Evolutionary conservation across 345 rosid species (phyloP), one percentile per base, ranked within the genome.

Genomic region (Euphorbia peplus): DNA sequence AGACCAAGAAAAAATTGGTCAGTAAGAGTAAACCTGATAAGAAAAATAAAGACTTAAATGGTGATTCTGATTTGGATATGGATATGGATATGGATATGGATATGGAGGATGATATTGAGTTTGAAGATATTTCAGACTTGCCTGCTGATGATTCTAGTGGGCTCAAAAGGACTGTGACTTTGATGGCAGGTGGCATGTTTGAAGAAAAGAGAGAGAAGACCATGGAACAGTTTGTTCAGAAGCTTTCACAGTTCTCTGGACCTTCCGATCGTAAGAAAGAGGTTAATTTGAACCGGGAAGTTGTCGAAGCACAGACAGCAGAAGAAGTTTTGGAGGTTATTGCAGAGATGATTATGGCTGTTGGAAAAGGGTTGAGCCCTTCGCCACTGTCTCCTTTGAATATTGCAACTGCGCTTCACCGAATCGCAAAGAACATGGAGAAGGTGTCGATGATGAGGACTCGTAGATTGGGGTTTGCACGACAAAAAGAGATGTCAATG

Each of bases 391-490:
- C 96, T 26, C 96, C 97, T 28, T 22, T 93, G 71, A 89, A 93
- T 74, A 78, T 91, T 70, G 92, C 97, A 63, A 91, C 96, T 62
- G 88, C 93, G 4, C 87, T 93, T 56, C 96, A 91, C 73, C 81
- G 97, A 56, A 89, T 93, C 68, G 95, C 96, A 50, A 91, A 88
- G 89, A 91, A 87, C 79, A 91, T 93, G 97, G 98, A 93, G 84
- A 87, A 89, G 79, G 89, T 85, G 56, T 89, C 92, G 0, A 91
- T 91, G 97, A 66, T 70, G 75, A 85, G 66, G 69, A 76, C 86
- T 58, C 93, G 74, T 47, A 80, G 96, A 79, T 70, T 93, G 71
- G 87, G 93, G 53, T 84, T 89, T 54, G 79, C 98, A 48, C 85
- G 96, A 59, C 90, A 83, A 60, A 89, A 89, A 58, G 98, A 93